Evolutionary conservation across 441 rosid genomes (phyloP), one percentile per base, ranked within the genome.

Genomic region (Adansonia gregorii): DNA sequence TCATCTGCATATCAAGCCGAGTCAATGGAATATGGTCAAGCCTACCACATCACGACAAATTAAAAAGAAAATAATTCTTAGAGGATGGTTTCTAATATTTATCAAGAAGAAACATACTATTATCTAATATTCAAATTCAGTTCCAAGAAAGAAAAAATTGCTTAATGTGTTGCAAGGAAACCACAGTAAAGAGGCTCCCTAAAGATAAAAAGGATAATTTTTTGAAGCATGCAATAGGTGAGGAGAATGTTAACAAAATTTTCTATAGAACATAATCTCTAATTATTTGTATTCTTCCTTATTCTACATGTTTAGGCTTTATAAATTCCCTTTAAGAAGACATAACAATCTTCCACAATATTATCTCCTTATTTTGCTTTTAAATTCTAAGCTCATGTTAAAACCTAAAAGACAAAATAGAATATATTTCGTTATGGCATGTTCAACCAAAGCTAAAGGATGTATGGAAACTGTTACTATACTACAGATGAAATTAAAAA

Each of bases 1-100:
- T 97, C 98, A 97, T 97, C 99, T 97, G 98, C 96, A 86, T 61
- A 81, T 15, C 76, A 69, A 81, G 8, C 63, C 45, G 22, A 69
- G 61, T 70, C 56, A 49, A 77, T 61, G 22, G 20, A 70, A 77
- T 59, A 48, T 4, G 56, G 48, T 65, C 35, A 59, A 41, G 71
- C 70, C 55, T 55, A 39, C 22, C 7, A 52, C 51, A 49, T 17
- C 63, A 46, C 31, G 39, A 58, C 11, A 41, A 56, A 19, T 75
- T 49, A 19, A 75, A 75, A 12, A 51, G 35, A 48, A 20, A 75
- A 65, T 48, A 49, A 20, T 35, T 49, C 61, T 75, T 49, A 65
- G 24, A 27, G 14, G 56, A 17, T 65, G 35, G 45, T 51, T 51
- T 66, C 7, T 65, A 75, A 35, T 61, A 27, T 46, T 64, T n/a